Percentiles rank a stretch among this genome's conserved stretches.
These are phyloP conservation scores for Lathyrus oleraceus DNA, from an alignment of 306 rosid genomes.

Conservation along the genomic window DNA sequence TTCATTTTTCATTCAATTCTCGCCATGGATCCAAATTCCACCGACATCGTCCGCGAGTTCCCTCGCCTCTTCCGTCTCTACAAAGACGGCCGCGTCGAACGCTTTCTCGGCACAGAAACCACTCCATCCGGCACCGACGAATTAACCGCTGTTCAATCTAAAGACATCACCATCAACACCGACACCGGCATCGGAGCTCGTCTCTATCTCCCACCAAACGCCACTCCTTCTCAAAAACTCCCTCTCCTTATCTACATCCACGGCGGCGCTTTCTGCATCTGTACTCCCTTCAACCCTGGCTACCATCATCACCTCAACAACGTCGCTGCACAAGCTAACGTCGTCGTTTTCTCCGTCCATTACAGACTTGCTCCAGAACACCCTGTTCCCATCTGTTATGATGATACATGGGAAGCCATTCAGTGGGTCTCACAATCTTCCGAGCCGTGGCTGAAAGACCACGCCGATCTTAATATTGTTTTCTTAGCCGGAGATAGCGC, in stretches of 20 bases:
- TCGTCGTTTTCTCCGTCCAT: slow-evolving; percentile 45
- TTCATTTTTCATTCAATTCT: background rate
- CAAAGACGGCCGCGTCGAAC: slow-evolving; percentile 65
- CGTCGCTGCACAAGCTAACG: slow-evolving; percentile 44
- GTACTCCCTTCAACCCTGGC: slow-evolving; percentile 40
- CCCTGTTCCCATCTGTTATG: slow-evolving; percentile 54
- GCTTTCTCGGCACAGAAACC: slow-evolving; percentile 43
- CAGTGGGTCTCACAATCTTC: slow-evolving; percentile 42
- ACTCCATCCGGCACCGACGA: slow-evolving; percentile 47
- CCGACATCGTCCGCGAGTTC: slow-evolving; percentile 40
- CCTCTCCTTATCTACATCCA: slow-evolving; percentile 66
- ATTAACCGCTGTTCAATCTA: slow-evolving; percentile 50
- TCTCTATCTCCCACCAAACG: slow-evolving; percentile 52
- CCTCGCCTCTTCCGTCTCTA: slow-evolving; percentile 44
- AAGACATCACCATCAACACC: slow-evolving; percentile 51
- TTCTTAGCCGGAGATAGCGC: slow-evolving; percentile 72
- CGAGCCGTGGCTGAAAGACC: slow-evolving; percentile 54
- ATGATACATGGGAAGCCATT: slow-evolving; percentile 57
- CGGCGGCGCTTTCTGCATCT: slow-evolving; percentile 65
- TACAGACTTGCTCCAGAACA: slow-evolving; percentile 66
- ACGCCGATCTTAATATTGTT: slow-evolving; percentile 33
- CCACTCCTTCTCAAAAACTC: slow-evolving; percentile 32
- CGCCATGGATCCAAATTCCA: slow-evolving; percentile 28
- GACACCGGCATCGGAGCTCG: slow-evolving; percentile 50
- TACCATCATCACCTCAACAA: slow-evolving; percentile 49